Conservation (phyloP, 768 basidiomycete species). For the Suillus plorans region DNA sequence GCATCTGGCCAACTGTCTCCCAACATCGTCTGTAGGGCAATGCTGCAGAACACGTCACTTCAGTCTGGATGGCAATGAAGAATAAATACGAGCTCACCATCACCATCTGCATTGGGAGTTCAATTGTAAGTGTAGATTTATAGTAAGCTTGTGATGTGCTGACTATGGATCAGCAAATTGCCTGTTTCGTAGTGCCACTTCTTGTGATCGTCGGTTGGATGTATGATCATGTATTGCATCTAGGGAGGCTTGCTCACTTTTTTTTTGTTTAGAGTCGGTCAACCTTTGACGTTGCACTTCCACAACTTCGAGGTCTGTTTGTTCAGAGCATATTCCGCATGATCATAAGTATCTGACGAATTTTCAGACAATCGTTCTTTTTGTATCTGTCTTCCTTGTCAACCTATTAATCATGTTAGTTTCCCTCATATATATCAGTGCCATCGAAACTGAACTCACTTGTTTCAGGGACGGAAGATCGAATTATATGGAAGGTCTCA, state of each 20-base stretch:
- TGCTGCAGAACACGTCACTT: constrained; percentile 83
- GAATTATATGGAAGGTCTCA: constrained; percentile 91
- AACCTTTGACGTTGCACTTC: constrained; percentile 80
- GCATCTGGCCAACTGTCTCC: background rate
- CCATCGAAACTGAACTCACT: constrained; percentile 5
- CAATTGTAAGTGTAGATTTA: constrained; percentile 54
- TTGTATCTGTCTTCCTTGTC: constrained; percentile 85
- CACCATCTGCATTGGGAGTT: constrained; percentile 77
- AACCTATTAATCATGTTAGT: constrained; percentile 77
- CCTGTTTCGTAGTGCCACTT: constrained; percentile 82
- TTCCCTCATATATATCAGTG: background rate
- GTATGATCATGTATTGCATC: constrained; percentile 38
- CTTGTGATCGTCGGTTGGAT: constrained; percentile 90
- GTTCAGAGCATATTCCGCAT: background rate
- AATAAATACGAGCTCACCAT: constrained; percentile 73
- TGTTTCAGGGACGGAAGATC: constrained; percentile 69
- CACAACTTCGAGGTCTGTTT: constrained; percentile 73
- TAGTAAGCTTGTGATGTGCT: background rate
- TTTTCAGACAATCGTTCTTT: constrained; percentile 72
- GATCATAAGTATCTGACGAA: background rate
- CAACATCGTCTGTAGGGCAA: constrained; percentile 49
- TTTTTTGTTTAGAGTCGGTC: constrained; percentile 47
- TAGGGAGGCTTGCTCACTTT: constrained; percentile 10
- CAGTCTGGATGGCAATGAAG: constrained; percentile 89
- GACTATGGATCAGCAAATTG: constrained; percentile 65